Conservation (phyloP, 805 yeast genomes). For the Candida awuae region DNA sequence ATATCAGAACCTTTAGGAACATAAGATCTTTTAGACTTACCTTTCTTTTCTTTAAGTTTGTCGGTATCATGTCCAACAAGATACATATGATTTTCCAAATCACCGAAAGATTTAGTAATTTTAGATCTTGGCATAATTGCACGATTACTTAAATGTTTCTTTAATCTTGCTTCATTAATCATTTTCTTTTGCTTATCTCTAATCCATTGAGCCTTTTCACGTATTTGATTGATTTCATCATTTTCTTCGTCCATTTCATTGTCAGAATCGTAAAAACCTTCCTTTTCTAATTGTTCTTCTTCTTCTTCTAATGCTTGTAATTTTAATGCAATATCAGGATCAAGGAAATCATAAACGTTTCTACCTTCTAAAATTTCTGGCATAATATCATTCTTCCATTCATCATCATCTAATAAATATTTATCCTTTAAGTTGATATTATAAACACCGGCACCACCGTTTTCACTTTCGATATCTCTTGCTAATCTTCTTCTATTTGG, state of each 20-base stretch:
- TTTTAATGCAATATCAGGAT: slow-evolving; percentile 89
- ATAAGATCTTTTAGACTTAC: slow-evolving; percentile 15
- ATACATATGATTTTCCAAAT: slow-evolving; percentile 86
- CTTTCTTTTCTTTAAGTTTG: slow-evolving; percentile 41
- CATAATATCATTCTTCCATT: slow-evolving; percentile 96
- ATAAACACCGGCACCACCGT: slow-evolving; percentile 98
- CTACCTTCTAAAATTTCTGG: slow-evolving; percentile 95
- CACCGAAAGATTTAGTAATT: slow-evolving; percentile 60
- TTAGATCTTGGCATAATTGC: slow-evolving; percentile 89
- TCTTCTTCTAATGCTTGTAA: slow-evolving; percentile 94
- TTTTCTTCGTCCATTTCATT: slow-evolving; percentile 50
- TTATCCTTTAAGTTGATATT: slow-evolving; percentile 89
- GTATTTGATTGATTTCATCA: slow-evolving; percentile 59
- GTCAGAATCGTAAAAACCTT: slow-evolving; percentile 94
- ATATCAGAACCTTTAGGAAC: slow-evolving; percentile 71
- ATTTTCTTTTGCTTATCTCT: slow-evolving; percentile 91
- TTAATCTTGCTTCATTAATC: slow-evolving; percentile 80
- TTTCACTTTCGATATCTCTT: slow-evolving; percentile 83
- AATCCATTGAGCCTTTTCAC: slow-evolving; percentile 89
- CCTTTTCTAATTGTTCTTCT: slow-evolving; percentile 86
- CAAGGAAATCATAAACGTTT: slow-evolving; percentile 95
- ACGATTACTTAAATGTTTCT: slow-evolving; percentile 79
- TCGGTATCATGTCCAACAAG: slow-evolving; percentile 82
- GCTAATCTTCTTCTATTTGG: slow-evolving; percentile 77
- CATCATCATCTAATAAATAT: slow-evolving; percentile 87